Evolutionary conservation across 306 rosid genomes (phyloP).

Genomic region (Dryas drummondii): DNA sequence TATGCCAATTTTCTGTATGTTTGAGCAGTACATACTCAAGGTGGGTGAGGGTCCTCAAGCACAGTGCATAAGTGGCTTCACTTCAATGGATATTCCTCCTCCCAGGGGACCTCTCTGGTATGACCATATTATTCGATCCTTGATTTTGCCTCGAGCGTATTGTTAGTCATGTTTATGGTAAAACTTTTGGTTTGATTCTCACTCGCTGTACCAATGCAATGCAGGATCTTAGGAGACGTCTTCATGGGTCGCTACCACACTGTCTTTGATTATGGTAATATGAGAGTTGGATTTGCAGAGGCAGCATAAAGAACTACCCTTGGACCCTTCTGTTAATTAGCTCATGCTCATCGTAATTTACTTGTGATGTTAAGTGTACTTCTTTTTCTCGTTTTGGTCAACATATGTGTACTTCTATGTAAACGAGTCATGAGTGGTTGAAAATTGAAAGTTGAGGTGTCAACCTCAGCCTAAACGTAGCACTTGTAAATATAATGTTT

Average conservation of each 20-base stretch:
- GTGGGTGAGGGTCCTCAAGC: constrained; percentile 66
- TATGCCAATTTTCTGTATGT: constrained; percentile 22
- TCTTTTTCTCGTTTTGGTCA: background rate
- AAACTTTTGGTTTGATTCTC: constrained; percentile 30
- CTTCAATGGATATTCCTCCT: constrained; percentile 76
- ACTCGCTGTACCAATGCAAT: constrained; percentile 22
- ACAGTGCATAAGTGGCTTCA: constrained; percentile 93
- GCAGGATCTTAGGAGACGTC: constrained; percentile 91
- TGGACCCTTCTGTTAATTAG: background rate
- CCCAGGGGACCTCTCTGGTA: constrained; percentile 98
- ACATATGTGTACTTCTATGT: background rate
- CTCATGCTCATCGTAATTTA: constrained; percentile 4
- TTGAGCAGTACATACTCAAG: constrained; percentile 76
- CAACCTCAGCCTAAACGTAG: background rate
- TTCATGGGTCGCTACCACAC: constrained; percentile 96
- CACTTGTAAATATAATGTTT: constrained; percentile 17
- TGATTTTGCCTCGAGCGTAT: background rate
- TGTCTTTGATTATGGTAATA: constrained; percentile 67
- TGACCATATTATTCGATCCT: constrained; percentile 9
- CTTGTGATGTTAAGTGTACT: background rate
- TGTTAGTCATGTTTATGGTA: constrained; percentile 6
- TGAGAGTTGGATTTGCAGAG: constrained; percentile 81
- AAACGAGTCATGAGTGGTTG: background rate
- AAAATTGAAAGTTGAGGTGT: constrained; percentile 15
- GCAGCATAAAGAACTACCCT: constrained; percentile 53